Evolutionary conservation across 1,139 yeast species (phyloP).

Genomic region (Magnusiomyces fungicola): DNA sequence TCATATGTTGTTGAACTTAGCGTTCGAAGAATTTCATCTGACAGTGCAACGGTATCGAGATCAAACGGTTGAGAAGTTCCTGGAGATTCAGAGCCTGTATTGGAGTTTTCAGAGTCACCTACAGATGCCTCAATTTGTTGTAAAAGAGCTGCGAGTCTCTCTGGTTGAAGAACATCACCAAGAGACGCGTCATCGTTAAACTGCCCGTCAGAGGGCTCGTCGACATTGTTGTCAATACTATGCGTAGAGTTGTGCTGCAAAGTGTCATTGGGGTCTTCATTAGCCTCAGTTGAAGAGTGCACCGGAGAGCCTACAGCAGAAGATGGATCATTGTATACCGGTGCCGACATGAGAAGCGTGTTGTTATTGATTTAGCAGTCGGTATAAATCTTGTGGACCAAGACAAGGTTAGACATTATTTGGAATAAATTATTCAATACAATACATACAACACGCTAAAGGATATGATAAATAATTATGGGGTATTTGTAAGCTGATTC

Average conservation of each 20-base stretch:
- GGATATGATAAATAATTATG: no score
- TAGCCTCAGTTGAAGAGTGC: no score
- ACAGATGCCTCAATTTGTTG: constrained; percentile 2
- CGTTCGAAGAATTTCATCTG: constrained; percentile 2
- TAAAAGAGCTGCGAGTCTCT: neutral
- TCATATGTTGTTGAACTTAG: neutral
- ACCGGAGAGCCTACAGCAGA: neutral
- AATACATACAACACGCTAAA: no score
- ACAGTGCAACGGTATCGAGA: neutral
- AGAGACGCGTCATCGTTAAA: neutral
- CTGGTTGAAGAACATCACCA: neutral
- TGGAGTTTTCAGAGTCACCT: neutral
- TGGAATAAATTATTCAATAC: no score
- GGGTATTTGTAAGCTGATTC: no score
- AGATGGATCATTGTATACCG: neutral
- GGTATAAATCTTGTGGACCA: no score
- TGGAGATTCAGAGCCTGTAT: neutral
- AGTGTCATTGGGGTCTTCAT: no score
- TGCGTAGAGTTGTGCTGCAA: no score
- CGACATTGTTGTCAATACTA: no score
- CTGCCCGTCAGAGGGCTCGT: neutral
- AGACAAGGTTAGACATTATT: no score
- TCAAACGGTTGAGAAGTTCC: neutral
- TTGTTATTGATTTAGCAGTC: no score
- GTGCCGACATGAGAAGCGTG: constrained; percentile 5